A percentile compares a stretch with the other conserved stretches of the same genome.
These are phyloP conservation scores for Calonectria fujianensis DNA, from an alignment of 2,329 filamentous ascomycete genomes.

Conservation along the genomic window DNA sequence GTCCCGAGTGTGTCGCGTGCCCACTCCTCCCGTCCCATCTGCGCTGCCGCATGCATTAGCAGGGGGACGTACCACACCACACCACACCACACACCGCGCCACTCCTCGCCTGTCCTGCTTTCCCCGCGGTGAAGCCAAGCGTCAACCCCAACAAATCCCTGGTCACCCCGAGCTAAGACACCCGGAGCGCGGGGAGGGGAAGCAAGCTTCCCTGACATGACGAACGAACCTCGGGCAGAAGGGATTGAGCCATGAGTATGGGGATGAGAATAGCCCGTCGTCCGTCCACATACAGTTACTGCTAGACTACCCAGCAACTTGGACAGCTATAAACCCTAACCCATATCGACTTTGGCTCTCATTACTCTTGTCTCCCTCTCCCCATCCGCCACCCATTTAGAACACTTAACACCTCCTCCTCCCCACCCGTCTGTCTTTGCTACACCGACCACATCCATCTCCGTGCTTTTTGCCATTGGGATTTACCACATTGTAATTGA, in stretches of 20 bases:
- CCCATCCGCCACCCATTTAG: not conserved
- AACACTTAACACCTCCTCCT: not conserved
- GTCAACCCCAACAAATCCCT: constrained; percentile 26
- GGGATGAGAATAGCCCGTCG: not conserved
- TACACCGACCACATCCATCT: no score
- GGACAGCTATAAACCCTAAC: constrained; percentile 16
- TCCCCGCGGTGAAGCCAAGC: constrained; percentile 12
- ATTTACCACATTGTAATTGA: not conserved
- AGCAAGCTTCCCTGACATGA: constrained; percentile 28
- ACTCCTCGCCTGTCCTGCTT: constrained; percentile 17
- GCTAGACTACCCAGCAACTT: not conserved
- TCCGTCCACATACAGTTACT: not conserved
- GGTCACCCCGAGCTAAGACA: constrained; percentile 16
- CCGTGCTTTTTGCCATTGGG: not conserved
- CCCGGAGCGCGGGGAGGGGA: constrained; percentile 26
- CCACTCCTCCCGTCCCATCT: constrained; percentile 1
- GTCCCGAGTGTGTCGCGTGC: constrained; percentile 32
- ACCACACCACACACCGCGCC: constrained; percentile 19
- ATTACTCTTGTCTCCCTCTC: not conserved
- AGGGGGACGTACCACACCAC: constrained; percentile 13
- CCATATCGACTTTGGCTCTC: constrained; percentile 13
- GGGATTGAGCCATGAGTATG: not conserved
- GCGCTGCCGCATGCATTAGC: constrained; percentile 16
- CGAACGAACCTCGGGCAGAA: constrained; percentile 27
- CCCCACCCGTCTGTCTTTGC: not conserved